Evolutionary conservation across 2,329 filamentous ascomycete genomes (phyloP).

Genomic region (Aspergillus sp.): DNA sequence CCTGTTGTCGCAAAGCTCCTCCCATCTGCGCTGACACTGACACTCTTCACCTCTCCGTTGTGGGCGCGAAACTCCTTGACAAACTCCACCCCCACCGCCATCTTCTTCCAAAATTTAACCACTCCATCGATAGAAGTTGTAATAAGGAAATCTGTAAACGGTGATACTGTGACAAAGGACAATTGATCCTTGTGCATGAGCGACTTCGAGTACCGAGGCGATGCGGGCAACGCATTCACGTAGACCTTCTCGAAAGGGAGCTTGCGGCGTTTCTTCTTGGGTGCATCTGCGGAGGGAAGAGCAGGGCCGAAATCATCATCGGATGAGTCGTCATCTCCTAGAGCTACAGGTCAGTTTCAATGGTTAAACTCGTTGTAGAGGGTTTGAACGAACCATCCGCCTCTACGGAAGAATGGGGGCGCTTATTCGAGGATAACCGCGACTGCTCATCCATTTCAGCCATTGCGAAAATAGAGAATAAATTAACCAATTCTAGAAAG

Average conservation of each 20-base stretch:
- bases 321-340: conserved; percentile 53
- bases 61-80: conserved; percentile 97
- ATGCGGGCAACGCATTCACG: conserved; percentile 78
- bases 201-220: conserved; percentile 83
- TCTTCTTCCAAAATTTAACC: conserved; percentile 99
- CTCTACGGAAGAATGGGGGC: conserved; percentile 7
- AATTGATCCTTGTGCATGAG: conserved; percentile 98
- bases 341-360: conserved; percentile 2
- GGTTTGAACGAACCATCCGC: background rate
- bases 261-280: conserved; percentile 85
- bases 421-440: conserved; percentile 10
- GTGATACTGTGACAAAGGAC: conserved; percentile 81
- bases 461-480: conserved; percentile 18
- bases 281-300: conserved; percentile 71
- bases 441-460: too few relatives aligned
- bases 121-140: conserved; percentile 92
- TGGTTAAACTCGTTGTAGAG: conserved; percentile 61
- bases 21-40: conserved; percentile 83
- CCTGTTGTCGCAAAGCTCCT: conserved; percentile 90
- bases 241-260: conserved; percentile 95
- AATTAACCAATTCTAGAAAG: background rate
- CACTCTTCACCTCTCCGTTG: conserved; percentile 73
- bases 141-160: conserved; percentile 88
- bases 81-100: conserved; percentile 84
- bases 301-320: conserved; percentile 93